These are phyloP conservation scores for Abelmoschus esculentus DNA, from an alignment of 345 rosid species.

Conservation along the genomic window DNA sequence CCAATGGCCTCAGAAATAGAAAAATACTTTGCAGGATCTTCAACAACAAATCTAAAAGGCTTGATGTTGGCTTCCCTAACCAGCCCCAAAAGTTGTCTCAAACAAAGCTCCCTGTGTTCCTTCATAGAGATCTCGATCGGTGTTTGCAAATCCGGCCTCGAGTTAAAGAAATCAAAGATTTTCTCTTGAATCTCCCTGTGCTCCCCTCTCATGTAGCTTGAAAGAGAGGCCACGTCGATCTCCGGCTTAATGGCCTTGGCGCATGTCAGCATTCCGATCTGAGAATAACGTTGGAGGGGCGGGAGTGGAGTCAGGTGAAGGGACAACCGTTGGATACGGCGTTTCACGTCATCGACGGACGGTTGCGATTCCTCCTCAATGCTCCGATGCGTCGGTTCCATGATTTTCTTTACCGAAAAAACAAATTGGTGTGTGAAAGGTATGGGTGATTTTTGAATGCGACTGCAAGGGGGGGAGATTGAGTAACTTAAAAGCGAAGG, in stretches of 20 bases:
- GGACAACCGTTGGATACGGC: conserved; percentile 53
- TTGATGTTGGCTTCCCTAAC: conserved; percentile 71
- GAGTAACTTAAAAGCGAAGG: not conserved
- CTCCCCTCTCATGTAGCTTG: conserved; percentile 61
- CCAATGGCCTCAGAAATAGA: conserved; percentile 85
- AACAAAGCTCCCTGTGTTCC: conserved; percentile 78
- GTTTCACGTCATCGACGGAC: conserved; percentile 2
- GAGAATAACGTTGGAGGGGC: not conserved
- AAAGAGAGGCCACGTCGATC: conserved; percentile 39
- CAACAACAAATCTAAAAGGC: conserved; percentile 58
- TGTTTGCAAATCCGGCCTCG: conserved; percentile 77
- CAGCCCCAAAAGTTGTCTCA: conserved; percentile 68
- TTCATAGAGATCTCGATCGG: conserved; percentile 80
- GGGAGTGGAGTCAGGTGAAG: conserved; percentile 43
- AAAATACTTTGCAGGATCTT: conserved; percentile 79
- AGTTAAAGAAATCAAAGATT: conserved; percentile 49
- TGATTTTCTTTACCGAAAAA: not conserved
- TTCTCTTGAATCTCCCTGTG: conserved; percentile 72
- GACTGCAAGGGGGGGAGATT: not conserved
- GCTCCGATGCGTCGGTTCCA: conserved; percentile 15
- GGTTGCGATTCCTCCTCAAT: conserved; percentile 22
- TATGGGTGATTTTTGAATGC: not conserved
- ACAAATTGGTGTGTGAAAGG: too few relatives aligned
- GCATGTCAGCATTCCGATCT: conserved; percentile 30
- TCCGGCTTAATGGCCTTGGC: conserved; percentile 35